phyloP scores from a whole-genome alignment of 2,329 filamentous ascomycete species.

The Aspergillus versicolor region DNA sequence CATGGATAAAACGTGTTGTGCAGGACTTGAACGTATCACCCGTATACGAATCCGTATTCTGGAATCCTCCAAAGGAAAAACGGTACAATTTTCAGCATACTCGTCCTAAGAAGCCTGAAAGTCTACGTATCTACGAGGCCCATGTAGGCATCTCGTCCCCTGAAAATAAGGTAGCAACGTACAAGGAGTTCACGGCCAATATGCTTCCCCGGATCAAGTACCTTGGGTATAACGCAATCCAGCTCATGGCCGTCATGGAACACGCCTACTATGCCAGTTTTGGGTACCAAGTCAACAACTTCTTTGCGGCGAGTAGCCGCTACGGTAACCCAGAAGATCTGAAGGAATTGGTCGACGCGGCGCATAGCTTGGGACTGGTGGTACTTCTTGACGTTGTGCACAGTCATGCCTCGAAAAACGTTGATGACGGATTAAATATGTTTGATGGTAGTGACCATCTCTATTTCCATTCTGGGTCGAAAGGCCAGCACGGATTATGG shows the following conservation, averaged over 20 bases:
- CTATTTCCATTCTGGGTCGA: constrained; percentile 88
- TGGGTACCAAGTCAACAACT: constrained; percentile 97
- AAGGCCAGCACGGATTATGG: constrained; percentile 89
- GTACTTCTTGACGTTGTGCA: constrained; percentile 95
- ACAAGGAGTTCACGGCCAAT: constrained; percentile 93
- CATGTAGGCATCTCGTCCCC: constrained; percentile 96
- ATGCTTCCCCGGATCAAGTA: constrained; percentile 88
- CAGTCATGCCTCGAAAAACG: constrained; percentile 97
- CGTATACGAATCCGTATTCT: constrained; percentile 92
- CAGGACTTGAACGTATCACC: constrained; percentile 89
- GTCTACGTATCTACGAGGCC: constrained; percentile 95
- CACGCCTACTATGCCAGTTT: constrained; percentile 99
- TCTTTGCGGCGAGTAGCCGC: constrained; percentile 94
- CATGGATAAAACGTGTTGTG: constrained; percentile 97
- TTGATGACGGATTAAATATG: constrained; percentile 89
- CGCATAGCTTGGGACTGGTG: constrained; percentile 84
- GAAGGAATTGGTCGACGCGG: constrained; percentile 94
- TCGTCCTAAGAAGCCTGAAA: constrained; percentile 78
- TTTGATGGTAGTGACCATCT: constrained; percentile 94
- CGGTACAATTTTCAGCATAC: constrained; percentile 81
- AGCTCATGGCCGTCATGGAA: constrained; percentile 99
- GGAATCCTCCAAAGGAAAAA: constrained; percentile 81
- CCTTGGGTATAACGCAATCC: constrained; percentile 94
- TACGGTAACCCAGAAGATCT: constrained; percentile 92
- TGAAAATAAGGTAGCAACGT: constrained; percentile 83